Evolutionary conservation across 108 stramenopile species (phyloP), one percentile per base, ranked within the genome.

Genomic region (Fistulifera solaris): DNA sequence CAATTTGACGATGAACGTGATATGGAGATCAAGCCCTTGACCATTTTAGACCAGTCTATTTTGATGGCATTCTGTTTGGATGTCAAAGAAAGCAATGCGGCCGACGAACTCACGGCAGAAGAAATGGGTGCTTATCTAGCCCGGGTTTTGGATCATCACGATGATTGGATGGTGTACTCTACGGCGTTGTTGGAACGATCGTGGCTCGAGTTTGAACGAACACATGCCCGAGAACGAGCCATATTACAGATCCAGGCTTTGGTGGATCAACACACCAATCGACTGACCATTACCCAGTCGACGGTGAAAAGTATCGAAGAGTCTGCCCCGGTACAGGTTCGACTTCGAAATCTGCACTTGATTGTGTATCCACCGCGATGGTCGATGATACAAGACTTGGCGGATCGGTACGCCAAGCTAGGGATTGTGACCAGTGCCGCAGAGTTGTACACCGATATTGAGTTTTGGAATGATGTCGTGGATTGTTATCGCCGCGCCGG

Each of bases 391-490:
- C 73, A 85, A 14, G 94, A 95, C 56, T 71, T 98, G 52, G 97
- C 94, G 14, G 76, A 90, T 53, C 72, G 89, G 8, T 98, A 98
- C 63, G 86, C 87, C 15, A 71, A 75, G 47, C 63, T 94, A 43
- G 93, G 94, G 14, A 83, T 96, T 4, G 84, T 92, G 1, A 90
- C 81, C 5, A 92, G 83, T 57, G 98, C 98, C 17, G 89, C 94
- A 16, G 93, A 91, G 54, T 62, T 94, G 15, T 98, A 83, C 58
- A 86, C 88, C 40, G 93, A 97, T 50, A 80, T 98, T 39, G 94
- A 93, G 38, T 68, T 95, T 31, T 98, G 98, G 98, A 95, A 97
- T 64, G 98, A 98, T 61, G 96, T 94, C 5, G 95, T 96, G 6
- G 95, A 95, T 48, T 98, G 98, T 57, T 94, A 95, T 61, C 66